Evolutionary conservation across 2,329 filamentous ascomycete genomes (phyloP), one percentile per base, ranked within the genome.

Genomic region (Trichoderma oligosporum): DNA sequence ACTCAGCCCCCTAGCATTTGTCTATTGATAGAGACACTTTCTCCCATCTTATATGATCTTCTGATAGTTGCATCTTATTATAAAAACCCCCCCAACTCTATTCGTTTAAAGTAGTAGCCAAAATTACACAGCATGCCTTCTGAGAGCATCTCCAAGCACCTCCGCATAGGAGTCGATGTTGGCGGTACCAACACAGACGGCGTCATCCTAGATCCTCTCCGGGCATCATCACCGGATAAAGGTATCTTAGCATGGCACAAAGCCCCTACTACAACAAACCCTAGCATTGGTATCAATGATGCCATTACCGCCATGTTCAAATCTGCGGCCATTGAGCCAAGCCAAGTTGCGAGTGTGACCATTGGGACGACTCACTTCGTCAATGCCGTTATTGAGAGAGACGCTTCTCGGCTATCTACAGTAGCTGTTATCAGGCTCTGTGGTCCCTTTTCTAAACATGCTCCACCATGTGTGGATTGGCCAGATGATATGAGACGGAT

Each of bases 281-380:
- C 77, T 1, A 78, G 76, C 60, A 62, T 69, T 11, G 78, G 78
- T 27, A 79, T 81, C 62, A 72, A 70, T 48, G 68, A 73, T 46
- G 74, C 74, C 36, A 76, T 81, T 56, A 69, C 66, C 5, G 66
- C 68, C 22, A 76, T 81, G 71, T 72, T 81, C 59, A 48, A 67
- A 12, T 62, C 67, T 1, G 65, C 70, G 12, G 52, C 60, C 5
- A 66, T 75, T 31, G 59, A 64, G 38, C 70, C 74, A 0, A 63
- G 66, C 0, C 65, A 74, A 5, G 70, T 82, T 16, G 73, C 76
- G 12, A 77, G 75, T 59, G 74, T 82, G 12, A 79, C 78, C 2
- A 80, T 82, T 60, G 79, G 79, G 52, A 81, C 78, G 1, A 83
- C 81, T 0, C 80, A 84, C 59, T 84, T 84, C 62, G 74, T 84